phyloP scores from a whole-genome alignment of 1,284 basidiomycete genomes.

The Marasmius fiardii region DNA sequence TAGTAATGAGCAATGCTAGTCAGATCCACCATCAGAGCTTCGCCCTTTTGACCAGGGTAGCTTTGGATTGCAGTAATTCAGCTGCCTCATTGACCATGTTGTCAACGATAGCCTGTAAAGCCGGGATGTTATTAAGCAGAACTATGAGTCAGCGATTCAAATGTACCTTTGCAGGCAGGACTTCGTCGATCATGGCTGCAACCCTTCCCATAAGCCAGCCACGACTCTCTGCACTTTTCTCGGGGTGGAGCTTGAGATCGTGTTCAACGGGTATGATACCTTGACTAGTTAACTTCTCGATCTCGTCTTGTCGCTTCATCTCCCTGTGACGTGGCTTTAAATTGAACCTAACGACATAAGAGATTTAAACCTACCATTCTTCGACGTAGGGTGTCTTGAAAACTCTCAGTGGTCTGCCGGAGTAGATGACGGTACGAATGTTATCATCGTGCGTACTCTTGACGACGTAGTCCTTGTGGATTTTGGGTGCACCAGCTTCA shows the following conservation, averaged over 20 bases:
- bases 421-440: slow-evolving; percentile 79
- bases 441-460: slow-evolving; percentile 70
- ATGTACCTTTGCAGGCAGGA: slow-evolving; percentile 52
- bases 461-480: slow-evolving; percentile 76
- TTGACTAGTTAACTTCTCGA: slow-evolving; percentile 70
- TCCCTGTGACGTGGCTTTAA: slow-evolving; percentile 39
- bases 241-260: slow-evolving; percentile 74
- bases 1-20: not conserved
- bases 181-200: slow-evolving; percentile 44
- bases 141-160: too few species aligned
- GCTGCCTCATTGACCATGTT: slow-evolving; percentile 61
- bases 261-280: slow-evolving; percentile 74
- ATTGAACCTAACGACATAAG: not conserved
- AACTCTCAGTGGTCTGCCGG: slow-evolving; percentile 84
- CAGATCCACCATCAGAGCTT: slow-evolving; percentile 10
- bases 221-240: slow-evolving; percentile 44
- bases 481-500: slow-evolving; percentile 79
- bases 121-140: too few species aligned
- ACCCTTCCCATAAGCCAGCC: slow-evolving; percentile 19
- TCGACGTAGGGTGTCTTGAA: slow-evolving; percentile 78
- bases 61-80: slow-evolving; percentile 35
- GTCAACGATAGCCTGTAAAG: slow-evolving; percentile 62
- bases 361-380: slow-evolving; percentile 48
- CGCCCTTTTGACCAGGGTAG: slow-evolving; percentile 32
- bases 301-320: slow-evolving; percentile 65